These are phyloP conservation scores for Beauveria rudraprayagi DNA, from an alignment of 2,329 filamentous ascomycete species.

Conservation along the genomic window DNA sequence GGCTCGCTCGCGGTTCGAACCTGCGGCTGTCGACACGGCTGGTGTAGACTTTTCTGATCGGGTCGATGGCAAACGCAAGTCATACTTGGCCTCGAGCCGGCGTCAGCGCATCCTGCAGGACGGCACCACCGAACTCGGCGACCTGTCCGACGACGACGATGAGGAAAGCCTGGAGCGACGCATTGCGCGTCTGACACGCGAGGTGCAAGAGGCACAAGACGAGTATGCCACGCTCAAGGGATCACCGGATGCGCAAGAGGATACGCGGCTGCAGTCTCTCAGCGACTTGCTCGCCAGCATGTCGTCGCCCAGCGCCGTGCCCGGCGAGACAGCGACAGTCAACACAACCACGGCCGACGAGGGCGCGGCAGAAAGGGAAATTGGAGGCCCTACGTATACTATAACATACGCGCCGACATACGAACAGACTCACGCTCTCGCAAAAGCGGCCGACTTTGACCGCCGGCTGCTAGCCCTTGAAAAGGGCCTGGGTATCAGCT, in stretches of 20 bases:
- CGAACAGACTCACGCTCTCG: slow-evolving; percentile 62
- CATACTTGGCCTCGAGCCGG: slow-evolving; percentile 68
- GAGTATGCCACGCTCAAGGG: slow-evolving; percentile 50
- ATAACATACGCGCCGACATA: slow-evolving; percentile 57
- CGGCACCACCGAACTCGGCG: slow-evolving; percentile 60
- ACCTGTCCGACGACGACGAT: slow-evolving; percentile 65
- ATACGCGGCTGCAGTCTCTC: slow-evolving; percentile 49
- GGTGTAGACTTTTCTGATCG: slow-evolving; percentile 87
- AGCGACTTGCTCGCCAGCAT: slow-evolving; percentile 66
- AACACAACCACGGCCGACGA: slow-evolving; percentile 13
- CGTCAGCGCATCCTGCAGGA: slow-evolving; percentile 55
- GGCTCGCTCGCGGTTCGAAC: slow-evolving; percentile 72
- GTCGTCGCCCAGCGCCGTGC: slow-evolving; percentile 24
- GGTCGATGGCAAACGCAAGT: slow-evolving; percentile 71
- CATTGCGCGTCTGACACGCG: slow-evolving; percentile 72
- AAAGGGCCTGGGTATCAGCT: slow-evolving; percentile 69
- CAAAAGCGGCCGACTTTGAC: slow-evolving; percentile 83
- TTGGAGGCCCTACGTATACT: slow-evolving; percentile 46
- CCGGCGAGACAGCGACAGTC: slow-evolving; percentile 2
- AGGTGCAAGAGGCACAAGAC: slow-evolving; percentile 66
- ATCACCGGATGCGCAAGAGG: slow-evolving; percentile 30
- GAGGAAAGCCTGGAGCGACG: slow-evolving; percentile 70
- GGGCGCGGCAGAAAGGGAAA: slow-evolving; percentile 14
- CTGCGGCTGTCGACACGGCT: slow-evolving; percentile 65
- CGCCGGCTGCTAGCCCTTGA: slow-evolving; percentile 71